Evolutionary conservation across 176 grass and related monocot species (phyloP), one percentile per base, ranked within the genome.

Genomic region (Elymus sibiricus): DNA sequence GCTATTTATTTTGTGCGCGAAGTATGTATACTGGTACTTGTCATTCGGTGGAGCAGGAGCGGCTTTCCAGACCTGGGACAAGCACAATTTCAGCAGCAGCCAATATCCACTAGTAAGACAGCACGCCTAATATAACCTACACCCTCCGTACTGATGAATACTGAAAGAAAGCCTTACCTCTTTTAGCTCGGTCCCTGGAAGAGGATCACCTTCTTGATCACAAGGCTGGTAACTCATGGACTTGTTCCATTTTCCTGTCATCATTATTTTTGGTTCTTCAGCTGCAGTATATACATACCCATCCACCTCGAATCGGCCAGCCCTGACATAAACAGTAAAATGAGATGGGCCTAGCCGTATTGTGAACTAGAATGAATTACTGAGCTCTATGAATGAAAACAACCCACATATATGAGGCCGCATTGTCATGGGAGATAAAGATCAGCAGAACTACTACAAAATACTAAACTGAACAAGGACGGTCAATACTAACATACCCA

Each of bases 211-310:
- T 90, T 99, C 97, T 70, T 77, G 89, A 90, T 94, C 94, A 53
- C 97, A 99, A 56, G 97, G 90, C 77, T 99, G 97, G 77, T 34
- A 99, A 77, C 92, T 96, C 90, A 99, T 90, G 43, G 80, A 91
- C 43, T 94, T 53, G 12, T 91, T 99, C 92, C 90, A 99, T 90
- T 99, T 99, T 29, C 94, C 97, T 69, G 94, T 94, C 64, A 99
- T 83, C 89, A 99, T 90, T 53, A 99, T 71, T 88, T 99, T 99
- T 3, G 97, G 94, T 82, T 99, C 94, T 88, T 99, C 97, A 29
- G 53, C 92, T 62, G 97, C 86, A 91, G 71, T 91, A 78, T 94
- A 99, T 78, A 96, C 97, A 79, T 96, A 99, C 40, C 97, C 97
- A 83, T 99, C 97, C 24, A 99, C 80, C 93, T 99, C 97, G 4